Evolutionary conservation across 2,329 filamentous ascomycete species (phyloP), one percentile per base, ranked within the genome.

Genomic region (Ophiocordyceps camponoti-saundersi): DNA sequence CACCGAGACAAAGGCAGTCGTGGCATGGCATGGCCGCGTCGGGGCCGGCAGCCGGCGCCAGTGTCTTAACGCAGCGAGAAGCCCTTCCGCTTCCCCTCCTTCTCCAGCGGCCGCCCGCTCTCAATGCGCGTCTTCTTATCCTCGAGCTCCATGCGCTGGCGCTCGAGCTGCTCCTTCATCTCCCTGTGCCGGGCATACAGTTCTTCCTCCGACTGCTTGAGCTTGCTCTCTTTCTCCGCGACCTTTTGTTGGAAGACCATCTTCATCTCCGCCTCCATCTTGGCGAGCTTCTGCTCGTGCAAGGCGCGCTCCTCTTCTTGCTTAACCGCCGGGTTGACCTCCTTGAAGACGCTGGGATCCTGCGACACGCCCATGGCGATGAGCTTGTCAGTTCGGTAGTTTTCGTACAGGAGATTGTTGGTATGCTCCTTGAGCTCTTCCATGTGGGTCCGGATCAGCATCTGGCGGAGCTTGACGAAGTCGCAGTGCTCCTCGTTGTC

Each of bases 241-340:
- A 98, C 92, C 83, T 98, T 98, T 67, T 98, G 92, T 68, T 96
- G 92, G 87, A 98, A 98, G 57, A 98, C 92, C 86, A 95, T 95
- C 86, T 98, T 98, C 92, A 98, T 98, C 69, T 98, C 92, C 61
- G 88, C 81, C 70, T 98, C 92, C 92, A 98, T 98, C 86, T 98
- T 98, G 67, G 90, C 87, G 58, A 98, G 86, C 77, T 98, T 98
- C 77, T 95, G 89, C 72, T 98, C 92, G 77, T 98, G 92, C 57
- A 98, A 76, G 53, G 85, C 82, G 60, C 92, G 87, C 75, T 98
- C 92, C 72, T 98, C 92, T 67, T 98, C 92, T 71, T 98, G 92
- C 82, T 98, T 98, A 70, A 96, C 92, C 44, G 92, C 90, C 53
- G 92, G 92, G 79, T 98, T 98, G 76, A 98, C 88, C 80, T 98